Evolutionary conservation across 495 filamentous ascomycete species (phyloP).

Genomic region (Trichodelitschia bisporula): DNA sequence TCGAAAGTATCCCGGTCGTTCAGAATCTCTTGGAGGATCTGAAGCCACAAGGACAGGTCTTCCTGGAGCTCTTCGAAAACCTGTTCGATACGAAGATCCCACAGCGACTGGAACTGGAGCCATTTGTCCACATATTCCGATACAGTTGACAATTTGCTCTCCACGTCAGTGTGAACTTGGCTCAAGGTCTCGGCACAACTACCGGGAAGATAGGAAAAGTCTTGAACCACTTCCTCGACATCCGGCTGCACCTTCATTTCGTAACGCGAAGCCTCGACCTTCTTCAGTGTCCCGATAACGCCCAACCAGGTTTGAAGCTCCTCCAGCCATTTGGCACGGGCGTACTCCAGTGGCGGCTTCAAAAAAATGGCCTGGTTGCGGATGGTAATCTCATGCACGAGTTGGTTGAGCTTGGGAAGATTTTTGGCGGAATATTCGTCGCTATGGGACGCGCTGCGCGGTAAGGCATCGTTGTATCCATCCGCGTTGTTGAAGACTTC

Average conservation of each 20-base stretch:
- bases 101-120: constrained; percentile 95
- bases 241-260: constrained; percentile 53
- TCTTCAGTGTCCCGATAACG: constrained; percentile 71
- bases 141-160: constrained; percentile 51
- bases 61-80: constrained; percentile 84
- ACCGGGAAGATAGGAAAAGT: constrained; percentile 69
- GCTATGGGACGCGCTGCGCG: constrained; percentile 21
- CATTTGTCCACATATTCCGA: constrained; percentile 80
- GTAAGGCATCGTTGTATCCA: background rate
- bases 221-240: constrained; percentile 19
- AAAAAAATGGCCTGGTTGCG: constrained; percentile 90
- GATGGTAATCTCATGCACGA: constrained; percentile 84
- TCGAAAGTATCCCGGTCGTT: constrained; percentile 88
- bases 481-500: constrained; percentile 29
- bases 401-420: constrained; percentile 33
- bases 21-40: constrained; percentile 81
- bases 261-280: constrained; percentile 84
- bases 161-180: constrained; percentile 55
- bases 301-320: constrained; percentile 87
- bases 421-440: constrained; percentile 19
- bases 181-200: constrained; percentile 53
- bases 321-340: constrained; percentile 76
- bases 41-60: constrained; percentile 74
- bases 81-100: constrained; percentile 89
- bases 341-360: constrained; percentile 76